Percentiles rank a stretch among this genome's conserved stretches.
phyloP scores from a whole-genome alignment of 2,329 filamentous ascomycete genomes.

The Aphanoascus verrucosus region DNA sequence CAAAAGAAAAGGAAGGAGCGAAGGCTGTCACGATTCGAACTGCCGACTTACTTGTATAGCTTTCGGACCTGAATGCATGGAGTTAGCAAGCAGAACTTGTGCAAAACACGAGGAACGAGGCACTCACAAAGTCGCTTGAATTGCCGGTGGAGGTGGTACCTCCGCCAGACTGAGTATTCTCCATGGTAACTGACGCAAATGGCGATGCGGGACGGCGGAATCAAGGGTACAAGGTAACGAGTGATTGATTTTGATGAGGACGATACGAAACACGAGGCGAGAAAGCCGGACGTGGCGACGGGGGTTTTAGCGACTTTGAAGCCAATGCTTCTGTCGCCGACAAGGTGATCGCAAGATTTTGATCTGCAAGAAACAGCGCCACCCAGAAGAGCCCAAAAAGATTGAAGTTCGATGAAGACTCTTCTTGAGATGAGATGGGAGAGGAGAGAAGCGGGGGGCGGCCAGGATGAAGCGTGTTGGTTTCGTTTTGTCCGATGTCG shows the following conservation, averaged over 20 bases:
- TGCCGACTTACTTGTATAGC: conserved; percentile 73
- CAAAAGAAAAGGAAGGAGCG: not conserved
- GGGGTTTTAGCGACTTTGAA: not conserved
- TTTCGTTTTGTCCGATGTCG: conserved; percentile 11
- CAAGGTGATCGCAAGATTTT: not conserved
- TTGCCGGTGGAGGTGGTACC: conserved; percentile 50
- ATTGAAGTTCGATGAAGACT: not conserved
- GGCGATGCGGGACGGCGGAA: not conserved
- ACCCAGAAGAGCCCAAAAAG: not conserved
- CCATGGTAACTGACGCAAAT: conserved; percentile 10
- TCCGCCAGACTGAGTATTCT: conserved; percentile 10
- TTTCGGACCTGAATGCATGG: conserved; percentile 66
- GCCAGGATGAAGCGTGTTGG: conserved; percentile 7
- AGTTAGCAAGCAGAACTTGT: conserved; percentile 20
- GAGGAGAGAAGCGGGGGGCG: not conserved
- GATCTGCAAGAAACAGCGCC: not conserved
- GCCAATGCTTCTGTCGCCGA: not conserved
- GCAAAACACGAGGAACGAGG: conserved; percentile 11
- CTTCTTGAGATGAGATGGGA: not conserved
- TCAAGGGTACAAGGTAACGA: not conserved
- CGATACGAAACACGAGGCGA: not conserved
- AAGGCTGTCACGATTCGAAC: not conserved
- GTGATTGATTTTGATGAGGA: not conserved
- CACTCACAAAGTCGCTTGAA: conserved; percentile 89
- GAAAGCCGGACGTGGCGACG: not conserved